Conservation (phyloP, 805 yeast genomes). For the Ogataea salicorniae region DNA sequence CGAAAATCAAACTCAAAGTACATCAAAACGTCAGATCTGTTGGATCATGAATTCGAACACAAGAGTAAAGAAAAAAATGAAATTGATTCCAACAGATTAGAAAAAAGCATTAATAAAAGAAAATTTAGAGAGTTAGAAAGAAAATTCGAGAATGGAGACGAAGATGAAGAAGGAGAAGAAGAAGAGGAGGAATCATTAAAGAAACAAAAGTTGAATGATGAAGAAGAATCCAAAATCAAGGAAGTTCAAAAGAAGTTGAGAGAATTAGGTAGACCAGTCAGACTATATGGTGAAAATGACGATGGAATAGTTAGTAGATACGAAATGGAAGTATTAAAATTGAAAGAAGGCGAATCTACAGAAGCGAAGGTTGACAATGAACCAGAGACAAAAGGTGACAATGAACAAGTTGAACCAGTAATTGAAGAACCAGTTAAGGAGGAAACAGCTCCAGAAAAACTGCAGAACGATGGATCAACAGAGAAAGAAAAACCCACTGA, state of each 20-base stretch:
- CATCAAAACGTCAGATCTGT: slow-evolving; percentile 9
- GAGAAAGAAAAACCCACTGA: background rate
- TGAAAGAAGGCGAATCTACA: slow-evolving; percentile 4
- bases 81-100: slow-evolving; percentile 2
- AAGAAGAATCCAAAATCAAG: background rate
- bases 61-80: background rate
- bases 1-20: slow-evolving; percentile 1
- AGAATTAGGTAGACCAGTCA: slow-evolving; percentile 10
- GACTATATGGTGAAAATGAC: slow-evolving; percentile 16
- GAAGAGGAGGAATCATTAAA: background rate
- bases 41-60: slow-evolving; percentile 7
- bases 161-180: slow-evolving; percentile 2
- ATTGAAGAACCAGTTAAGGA: background rate
- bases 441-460: background rate
- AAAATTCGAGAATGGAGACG: background rate
- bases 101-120: slow-evolving; percentile 1
- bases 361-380: background rate
- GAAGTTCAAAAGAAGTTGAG: slow-evolving; percentile 8
- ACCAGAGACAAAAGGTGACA: background rate
- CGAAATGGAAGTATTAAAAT: background rate
- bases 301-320: slow-evolving; percentile 8
- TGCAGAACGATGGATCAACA: background rate
- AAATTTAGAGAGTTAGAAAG: background rate
- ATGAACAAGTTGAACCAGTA: background rate
- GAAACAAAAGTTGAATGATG: background rate